Evolutionary conservation across 768 basidiomycete species (phyloP), one percentile per base, ranked within the genome.

Genomic region (Mycena alexandri): DNA sequence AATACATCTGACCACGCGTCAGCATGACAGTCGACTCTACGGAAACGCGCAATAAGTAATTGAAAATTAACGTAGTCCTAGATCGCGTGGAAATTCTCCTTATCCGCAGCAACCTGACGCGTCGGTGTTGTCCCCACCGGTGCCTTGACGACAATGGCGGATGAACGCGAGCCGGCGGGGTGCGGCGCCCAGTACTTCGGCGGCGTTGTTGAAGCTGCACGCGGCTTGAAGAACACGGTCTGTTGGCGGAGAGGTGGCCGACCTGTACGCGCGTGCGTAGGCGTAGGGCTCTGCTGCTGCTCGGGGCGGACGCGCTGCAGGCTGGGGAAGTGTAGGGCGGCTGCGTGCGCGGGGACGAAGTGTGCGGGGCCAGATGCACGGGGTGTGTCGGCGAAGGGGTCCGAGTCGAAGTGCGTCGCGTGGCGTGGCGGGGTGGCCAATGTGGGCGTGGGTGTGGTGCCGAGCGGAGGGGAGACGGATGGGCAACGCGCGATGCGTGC

Each of bases 231-330:
- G 61, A 60, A 67, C 11, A 67, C 65, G 16, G 69, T 67, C 34
- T 60, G 69, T 36, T 70, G 69, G 56, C 64, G 69, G 17, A 70
- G 57, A 17, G 44, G 46, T 9, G 65, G 61, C 14, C 67, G 43
- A 11, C 65, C 65, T 3, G 38, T 36, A 10, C 53, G 25, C 12
- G 56, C 9, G 19, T 42, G 61, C 25, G 38, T 14, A 2, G 44
- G 69, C 48, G 70, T 71, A 24, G 70, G 70, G 41, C 70, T 71
- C n/a, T 68, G 47, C 36, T 61, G 57, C 25, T 60, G 63, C 53
- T 50, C 29, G 34, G 62, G 13, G 53, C 58, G 41, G 53, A 67
- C 21, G 12, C 13, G 46, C 38, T 59, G 57, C 33, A 60, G 57
- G 57, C 58, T 54, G 24, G 58, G 61, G 56, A 22, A 63, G 65